A percentile compares a stretch with the other conserved stretches of the same genome.
Conservation (phyloP, 2,329 filamentous ascomycete species). For the Nothophoma quercina region DNA sequence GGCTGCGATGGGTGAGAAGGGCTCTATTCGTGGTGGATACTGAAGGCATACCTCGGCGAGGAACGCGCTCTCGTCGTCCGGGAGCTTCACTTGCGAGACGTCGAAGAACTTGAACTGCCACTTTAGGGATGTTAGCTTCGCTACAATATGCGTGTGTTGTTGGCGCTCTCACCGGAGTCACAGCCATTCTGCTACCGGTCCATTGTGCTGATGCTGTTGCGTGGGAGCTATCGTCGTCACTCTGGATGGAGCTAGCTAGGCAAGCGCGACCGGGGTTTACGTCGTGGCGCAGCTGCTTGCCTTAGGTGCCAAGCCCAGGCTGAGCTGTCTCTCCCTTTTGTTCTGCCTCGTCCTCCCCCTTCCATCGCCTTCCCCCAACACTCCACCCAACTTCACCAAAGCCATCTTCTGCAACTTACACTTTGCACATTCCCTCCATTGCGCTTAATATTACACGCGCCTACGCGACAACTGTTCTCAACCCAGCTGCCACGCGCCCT, state of each 20-base stretch:
- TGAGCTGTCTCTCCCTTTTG: conserved; percentile 22
- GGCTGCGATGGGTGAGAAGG: conserved; percentile 48
- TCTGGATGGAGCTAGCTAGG: conserved; percentile 22
- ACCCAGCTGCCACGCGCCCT: conserved; percentile 28
- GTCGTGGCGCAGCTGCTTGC: conserved; percentile 14
- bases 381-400: conserved; percentile 10
- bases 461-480: conserved; percentile 22
- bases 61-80: conserved; percentile 78
- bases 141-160: conserved; percentile 8
- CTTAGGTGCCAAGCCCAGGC: conserved; percentile 11
- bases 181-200: conserved; percentile 49
- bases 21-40: conserved; percentile 8
- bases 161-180: conserved; percentile 49
- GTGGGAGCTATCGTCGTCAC: conserved; percentile 35
- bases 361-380: conserved; percentile 17
- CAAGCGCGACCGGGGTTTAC: conserved; percentile 21
- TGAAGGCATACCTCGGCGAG: conserved; percentile 74
- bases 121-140: conserved; percentile 57
- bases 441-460: conserved; percentile 22
- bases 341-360: conserved; percentile 21
- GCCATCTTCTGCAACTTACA: conserved; percentile 16
- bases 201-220: conserved; percentile 17
- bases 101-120: conserved; percentile 99
- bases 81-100: conserved; percentile 81
- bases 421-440: conserved; percentile 16